A percentile compares a stretch with the other conserved stretches of the same genome.
phyloP scores from a whole-genome alignment of 2,329 filamentous ascomycete species.

The Pseudogymnoascus sp. region DNA sequence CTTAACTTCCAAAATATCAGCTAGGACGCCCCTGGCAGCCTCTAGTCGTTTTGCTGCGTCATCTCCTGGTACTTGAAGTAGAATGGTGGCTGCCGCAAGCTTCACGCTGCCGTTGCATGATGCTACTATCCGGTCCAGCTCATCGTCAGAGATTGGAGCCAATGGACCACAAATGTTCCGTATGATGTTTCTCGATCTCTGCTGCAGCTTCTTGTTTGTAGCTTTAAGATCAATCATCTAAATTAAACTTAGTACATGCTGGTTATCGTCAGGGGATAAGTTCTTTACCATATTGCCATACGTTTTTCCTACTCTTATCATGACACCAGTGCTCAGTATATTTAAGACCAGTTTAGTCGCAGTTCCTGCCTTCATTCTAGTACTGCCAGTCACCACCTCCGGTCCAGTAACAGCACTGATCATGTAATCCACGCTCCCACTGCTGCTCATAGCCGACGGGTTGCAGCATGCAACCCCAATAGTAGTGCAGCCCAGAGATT shows the following conservation, averaged over 20 bases:
- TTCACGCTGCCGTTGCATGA: conserved; percentile 30
- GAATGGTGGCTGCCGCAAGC: conserved; percentile 15
- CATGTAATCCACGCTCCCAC: conserved; percentile 27
- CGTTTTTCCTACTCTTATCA: conserved; percentile 36
- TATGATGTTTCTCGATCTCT: conserved; percentile 31
- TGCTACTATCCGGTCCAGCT: conserved; percentile 26
- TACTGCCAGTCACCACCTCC: conserved; percentile 40
- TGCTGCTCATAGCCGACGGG: conserved; percentile 26
- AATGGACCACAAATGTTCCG: conserved; percentile 23
- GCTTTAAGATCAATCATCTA: conserved; percentile 34
- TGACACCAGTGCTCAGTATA: conserved; percentile 38
- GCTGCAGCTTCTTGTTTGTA: conserved; percentile 33
- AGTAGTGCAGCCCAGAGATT: conserved; percentile 30
- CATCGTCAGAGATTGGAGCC: conserved; percentile 19
- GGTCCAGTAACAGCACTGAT: conserved; percentile 36
- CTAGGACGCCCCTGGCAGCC: not conserved
- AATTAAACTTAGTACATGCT: not conserved
- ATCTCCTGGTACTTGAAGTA: conserved; percentile 14
- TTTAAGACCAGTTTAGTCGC: conserved; percentile 39
- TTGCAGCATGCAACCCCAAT: conserved; percentile 34
- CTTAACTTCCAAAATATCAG: not conserved
- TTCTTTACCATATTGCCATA: conserved; percentile 34
- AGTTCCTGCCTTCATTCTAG: conserved; percentile 39
- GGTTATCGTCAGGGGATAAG: not conserved
- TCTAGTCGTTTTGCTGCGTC: conserved; percentile 19